Evolutionary conservation across 1,284 basidiomycete species (phyloP), one percentile per base, ranked within the genome.

Genomic region (Leccinum subatratum): DNA sequence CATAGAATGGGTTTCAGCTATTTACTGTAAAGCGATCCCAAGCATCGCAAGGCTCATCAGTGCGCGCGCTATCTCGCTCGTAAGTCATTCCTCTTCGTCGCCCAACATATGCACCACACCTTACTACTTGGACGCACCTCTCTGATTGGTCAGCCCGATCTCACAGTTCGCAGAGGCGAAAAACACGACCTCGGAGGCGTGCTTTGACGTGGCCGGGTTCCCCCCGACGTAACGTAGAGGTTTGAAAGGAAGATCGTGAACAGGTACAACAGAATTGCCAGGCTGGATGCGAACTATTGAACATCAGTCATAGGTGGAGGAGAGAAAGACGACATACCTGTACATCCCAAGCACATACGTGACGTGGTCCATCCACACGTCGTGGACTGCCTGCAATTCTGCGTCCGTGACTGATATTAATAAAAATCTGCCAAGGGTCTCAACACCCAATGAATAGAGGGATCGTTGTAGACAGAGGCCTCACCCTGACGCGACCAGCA

Each of bases 391-490:
- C 48, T 82, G 73, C 56, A 96, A 80, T 75, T 96, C 93, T 79
- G 96, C 94, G 75, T 96, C 93, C 0, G 95, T 96, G 0, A 90
- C 94, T 14, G 91, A 92, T 85, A 96, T 94, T 82, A 96, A 96
- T 12, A 94, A 79, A 2, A 93, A 73, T 4, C 90, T 85, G 45
- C 1, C 30, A 45, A 28, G 25, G 2, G 37, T 62, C 37, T 64
- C 37, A 67, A 39, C 14, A 25, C 14, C 22, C 7, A 3, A 14
- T 5, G 18, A 58, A n/a, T 9, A 20, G 2, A 28, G 45, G 20
- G 16, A 25, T 28, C 2, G 20, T 30, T 14, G n/a, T 18, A 3
- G 37, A 57, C 8, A 11, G 6, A 5, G 3, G 34, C 64, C 78
- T 67, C 70, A 81, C 79, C 92, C 89, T 56, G 90, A 82, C 1